A percentile compares a stretch with the other conserved stretches of the same genome.
Conservation (phyloP, 2,329 filamentous ascomycete species). For the Fusarium praegraminearum region DNA sequence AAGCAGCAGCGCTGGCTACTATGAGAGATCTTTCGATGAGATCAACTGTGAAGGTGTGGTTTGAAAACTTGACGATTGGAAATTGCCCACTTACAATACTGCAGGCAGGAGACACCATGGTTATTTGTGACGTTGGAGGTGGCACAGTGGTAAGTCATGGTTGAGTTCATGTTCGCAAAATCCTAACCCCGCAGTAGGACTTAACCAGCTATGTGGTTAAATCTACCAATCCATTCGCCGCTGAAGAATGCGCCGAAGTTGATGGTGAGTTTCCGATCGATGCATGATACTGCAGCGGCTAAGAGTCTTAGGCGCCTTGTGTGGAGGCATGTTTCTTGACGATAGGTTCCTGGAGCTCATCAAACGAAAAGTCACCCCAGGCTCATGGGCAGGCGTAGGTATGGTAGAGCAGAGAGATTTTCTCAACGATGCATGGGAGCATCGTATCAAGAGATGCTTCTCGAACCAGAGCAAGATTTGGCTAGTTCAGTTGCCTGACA, state of each 20-base stretch:
- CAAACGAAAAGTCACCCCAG: slow-evolving; percentile 26
- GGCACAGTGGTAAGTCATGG: slow-evolving; percentile 51
- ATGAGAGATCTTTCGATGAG: slow-evolving; percentile 48
- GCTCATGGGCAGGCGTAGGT: slow-evolving; percentile 13
- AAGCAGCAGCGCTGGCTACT: slow-evolving; percentile 58
- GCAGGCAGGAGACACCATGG: slow-evolving; percentile 41
- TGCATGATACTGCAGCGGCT: accelerated
- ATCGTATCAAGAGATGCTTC: slow-evolving; percentile 48
- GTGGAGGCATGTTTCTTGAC: slow-evolving; percentile 57
- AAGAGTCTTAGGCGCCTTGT: slow-evolving; percentile 50
- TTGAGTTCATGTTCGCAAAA: accelerated
- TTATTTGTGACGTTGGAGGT: slow-evolving; percentile 55
- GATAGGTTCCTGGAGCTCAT: slow-evolving; percentile 52
- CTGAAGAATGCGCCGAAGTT: slow-evolving; percentile 55
- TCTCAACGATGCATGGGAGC: slow-evolving; percentile 48
- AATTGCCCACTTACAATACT: neutral
- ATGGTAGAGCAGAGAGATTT: slow-evolving; percentile 16
- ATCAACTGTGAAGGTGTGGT: slow-evolving; percentile 37
- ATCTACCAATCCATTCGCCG: slow-evolving; percentile 36
- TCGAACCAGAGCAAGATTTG: slow-evolving; percentile 24
- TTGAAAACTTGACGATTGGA: accelerated
- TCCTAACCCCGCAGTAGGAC: slow-evolving; percentile 46
- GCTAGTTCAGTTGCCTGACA: slow-evolving; percentile 36
- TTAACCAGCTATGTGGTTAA: slow-evolving; percentile 55
- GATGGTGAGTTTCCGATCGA: slow-evolving; percentile 46